Conservation (phyloP, 208 protist species). For the Naegleria lovaniensis region DNA sequence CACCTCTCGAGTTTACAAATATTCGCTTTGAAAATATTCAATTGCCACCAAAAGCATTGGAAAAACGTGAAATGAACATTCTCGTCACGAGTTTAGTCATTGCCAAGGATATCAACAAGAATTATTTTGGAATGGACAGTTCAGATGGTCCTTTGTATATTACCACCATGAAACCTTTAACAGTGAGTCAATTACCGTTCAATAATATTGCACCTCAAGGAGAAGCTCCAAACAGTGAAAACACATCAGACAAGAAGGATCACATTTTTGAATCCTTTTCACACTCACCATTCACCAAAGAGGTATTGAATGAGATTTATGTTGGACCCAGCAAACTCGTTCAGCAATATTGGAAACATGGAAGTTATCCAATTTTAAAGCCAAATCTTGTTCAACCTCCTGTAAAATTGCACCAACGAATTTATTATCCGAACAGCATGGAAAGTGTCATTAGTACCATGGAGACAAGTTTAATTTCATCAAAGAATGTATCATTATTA, state of each 20-base stretch:
- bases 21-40: not conserved
- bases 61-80: not conserved
- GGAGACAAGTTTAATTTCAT: not conserved
- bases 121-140: not conserved
- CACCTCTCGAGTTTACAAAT: not conserved
- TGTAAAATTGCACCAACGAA: not conserved
- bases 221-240: not conserved
- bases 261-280: not conserved
- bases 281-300: not conserved
- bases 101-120: not conserved
- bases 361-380: conserved; percentile 8
- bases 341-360: not conserved
- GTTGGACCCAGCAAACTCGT: not conserved
- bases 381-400: not conserved
- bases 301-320: not conserved
- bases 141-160: not conserved
- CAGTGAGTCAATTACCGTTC: not conserved
- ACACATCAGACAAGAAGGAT: too few species aligned
- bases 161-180: not conserved
- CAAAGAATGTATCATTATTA: not conserved
- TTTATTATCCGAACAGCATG: conserved; percentile 10
- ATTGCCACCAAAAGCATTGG: not conserved
- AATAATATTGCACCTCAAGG: not conserved
- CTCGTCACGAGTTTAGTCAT: not conserved
- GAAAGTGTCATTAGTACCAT: conserved; percentile 11